Conservation (phyloP, 352 stramenopile genomes). For the Thalassiosira mediterranea region DNA sequence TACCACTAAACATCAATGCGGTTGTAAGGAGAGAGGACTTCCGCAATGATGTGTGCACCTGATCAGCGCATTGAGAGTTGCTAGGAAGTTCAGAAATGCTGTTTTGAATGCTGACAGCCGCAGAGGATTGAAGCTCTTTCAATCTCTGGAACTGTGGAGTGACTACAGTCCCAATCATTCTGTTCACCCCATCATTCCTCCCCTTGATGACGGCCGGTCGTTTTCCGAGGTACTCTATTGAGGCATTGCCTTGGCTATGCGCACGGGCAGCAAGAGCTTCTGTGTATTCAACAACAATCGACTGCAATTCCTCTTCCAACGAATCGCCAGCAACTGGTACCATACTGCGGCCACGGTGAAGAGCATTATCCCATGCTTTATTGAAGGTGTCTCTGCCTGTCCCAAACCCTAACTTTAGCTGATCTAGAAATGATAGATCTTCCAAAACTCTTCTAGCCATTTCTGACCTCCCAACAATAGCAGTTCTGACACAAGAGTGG, state of each 20-base stretch:
- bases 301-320: constrained; percentile 33
- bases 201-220: constrained; percentile 49
- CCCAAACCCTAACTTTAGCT: constrained; percentile 41
- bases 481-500: constrained; percentile 10
- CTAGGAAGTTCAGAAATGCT: constrained; percentile 13
- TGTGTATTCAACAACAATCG: constrained; percentile 43
- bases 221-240: constrained; percentile 79
- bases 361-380: constrained; percentile 34
- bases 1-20: constrained; percentile 30
- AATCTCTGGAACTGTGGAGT: constrained; percentile 39
- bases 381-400: constrained; percentile 31
- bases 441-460: constrained; percentile 32
- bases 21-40: constrained; percentile 46
- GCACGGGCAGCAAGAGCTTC: constrained; percentile 59
- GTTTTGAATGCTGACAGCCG: constrained; percentile 23
- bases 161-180: constrained; percentile 69
- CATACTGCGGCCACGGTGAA: constrained; percentile 3
- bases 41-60: constrained; percentile 52
- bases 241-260: constrained; percentile 67
- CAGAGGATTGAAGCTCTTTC: constrained; percentile 32
- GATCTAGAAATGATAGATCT: constrained; percentile 41
- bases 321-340: neutral
- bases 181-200: constrained; percentile 13
- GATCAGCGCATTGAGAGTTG: constrained; percentile 22
- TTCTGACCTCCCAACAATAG: constrained; percentile 18